Conservation (phyloP, 768 basidiomycete species). For the Glaciozyma martinii region DNA sequence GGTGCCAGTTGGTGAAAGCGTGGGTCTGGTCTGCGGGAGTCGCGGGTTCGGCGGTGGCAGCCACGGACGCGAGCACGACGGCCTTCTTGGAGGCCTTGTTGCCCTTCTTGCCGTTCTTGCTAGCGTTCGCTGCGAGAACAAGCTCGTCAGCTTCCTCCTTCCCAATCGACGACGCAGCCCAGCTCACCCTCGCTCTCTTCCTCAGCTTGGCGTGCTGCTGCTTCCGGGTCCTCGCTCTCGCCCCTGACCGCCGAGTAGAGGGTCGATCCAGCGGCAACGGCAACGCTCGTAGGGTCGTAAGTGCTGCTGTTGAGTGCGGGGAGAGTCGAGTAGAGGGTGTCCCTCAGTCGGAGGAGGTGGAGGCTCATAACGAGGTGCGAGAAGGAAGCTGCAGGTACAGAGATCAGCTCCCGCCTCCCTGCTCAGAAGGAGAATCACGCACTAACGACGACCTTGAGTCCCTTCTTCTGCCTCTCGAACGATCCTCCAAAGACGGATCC, state of each 20-base stretch:
- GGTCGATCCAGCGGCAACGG: conserved; percentile 24
- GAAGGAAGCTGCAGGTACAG: conserved; percentile 38
- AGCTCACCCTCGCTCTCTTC: conserved; percentile 33
- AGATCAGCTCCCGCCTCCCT: background rate
- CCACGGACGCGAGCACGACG: conserved; percentile 23
- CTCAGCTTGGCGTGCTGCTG: conserved; percentile 26
- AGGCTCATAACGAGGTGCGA: conserved; percentile 41
- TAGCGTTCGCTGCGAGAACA: background rate
- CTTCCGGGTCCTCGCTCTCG: background rate
- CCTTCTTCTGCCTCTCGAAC: conserved; percentile 33
- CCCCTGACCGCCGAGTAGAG: conserved; percentile 22
- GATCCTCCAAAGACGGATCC: conserved; percentile 40
- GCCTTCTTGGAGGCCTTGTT: conserved; percentile 38
- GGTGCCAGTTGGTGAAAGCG: conserved; percentile 23
- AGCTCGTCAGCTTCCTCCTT: background rate
- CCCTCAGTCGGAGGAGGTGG: conserved; percentile 42
- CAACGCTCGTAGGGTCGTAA: conserved; percentile 33
- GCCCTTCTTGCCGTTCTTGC: conserved; percentile 35
- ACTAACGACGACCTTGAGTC: conserved; percentile 43
- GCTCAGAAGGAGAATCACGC: conserved; percentile 11
- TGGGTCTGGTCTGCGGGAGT: conserved; percentile 15
- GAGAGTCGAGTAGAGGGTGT: conserved; percentile 35
- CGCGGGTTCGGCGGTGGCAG: conserved; percentile 22
- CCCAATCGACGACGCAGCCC: background rate
- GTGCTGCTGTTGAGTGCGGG: conserved; percentile 19